Conservation (phyloP, 805 yeast genomes). For the Debaryomyces maramus region DNA sequence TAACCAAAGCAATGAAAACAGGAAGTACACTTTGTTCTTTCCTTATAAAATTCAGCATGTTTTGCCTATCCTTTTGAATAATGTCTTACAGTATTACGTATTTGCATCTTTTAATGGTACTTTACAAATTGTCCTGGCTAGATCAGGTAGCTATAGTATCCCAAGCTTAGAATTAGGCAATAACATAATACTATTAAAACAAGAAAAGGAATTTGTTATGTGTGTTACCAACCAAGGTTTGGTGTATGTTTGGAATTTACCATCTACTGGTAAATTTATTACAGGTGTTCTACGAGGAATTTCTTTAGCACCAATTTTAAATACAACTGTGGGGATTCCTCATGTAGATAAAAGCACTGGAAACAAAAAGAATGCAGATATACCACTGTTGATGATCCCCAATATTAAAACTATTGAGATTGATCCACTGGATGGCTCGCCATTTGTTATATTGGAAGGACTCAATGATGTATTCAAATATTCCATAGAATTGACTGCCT, state of each 20-base stretch:
- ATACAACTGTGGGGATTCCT: constrained; percentile 24
- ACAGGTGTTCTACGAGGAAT: constrained; percentile 40
- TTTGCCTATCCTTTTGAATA: constrained; percentile 34
- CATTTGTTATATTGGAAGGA: constrained; percentile 39
- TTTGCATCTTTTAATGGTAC: constrained; percentile 61
- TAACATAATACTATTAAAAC: constrained; percentile 39
- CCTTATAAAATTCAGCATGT: constrained; percentile 52
- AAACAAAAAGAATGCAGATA: neutral
- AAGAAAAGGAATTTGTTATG: constrained; percentile 34
- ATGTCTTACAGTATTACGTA: constrained; percentile 45
- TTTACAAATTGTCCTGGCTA: constrained; percentile 44
- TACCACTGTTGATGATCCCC: constrained; percentile 12
- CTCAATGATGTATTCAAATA: constrained; percentile 41
- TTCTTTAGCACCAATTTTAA: constrained; percentile 55
- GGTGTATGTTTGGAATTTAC: constrained; percentile 52
- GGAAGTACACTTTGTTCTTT: constrained; percentile 39
- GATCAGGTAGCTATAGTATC: constrained; percentile 44
- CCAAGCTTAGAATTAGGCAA: constrained; percentile 57
- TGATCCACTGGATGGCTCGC: constrained; percentile 36
- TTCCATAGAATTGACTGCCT: constrained; percentile 40
- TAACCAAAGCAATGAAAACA: constrained; percentile 28
- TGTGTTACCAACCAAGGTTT: constrained; percentile 53
- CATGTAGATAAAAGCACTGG: constrained; percentile 2
- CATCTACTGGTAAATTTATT: constrained; percentile 15
- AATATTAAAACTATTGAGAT: constrained; percentile 31